Conservation (phyloP, 495 filamentous ascomycete genomes). For the Astrothelium macrocarpum region DNA sequence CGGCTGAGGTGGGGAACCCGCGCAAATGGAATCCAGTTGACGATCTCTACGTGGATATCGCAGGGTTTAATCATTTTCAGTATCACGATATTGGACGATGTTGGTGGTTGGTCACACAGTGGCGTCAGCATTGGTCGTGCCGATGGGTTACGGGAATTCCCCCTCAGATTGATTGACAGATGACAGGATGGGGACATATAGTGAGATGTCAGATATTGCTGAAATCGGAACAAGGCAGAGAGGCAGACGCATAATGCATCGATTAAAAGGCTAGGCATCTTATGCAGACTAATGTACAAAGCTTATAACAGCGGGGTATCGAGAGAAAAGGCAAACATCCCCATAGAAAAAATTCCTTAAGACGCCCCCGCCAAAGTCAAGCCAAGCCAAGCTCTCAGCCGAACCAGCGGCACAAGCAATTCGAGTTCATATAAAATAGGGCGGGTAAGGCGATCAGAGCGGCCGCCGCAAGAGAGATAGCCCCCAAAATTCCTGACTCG, state of each 20-base stretch:
- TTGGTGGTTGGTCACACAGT: not conserved
- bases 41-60: not conserved
- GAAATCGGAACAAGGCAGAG: not conserved
- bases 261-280: not conserved
- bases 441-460: not conserved
- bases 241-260: not conserved
- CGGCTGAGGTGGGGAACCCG: not conserved
- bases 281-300: not conserved
- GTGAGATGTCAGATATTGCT: not conserved
- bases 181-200: not conserved
- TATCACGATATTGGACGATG: not conserved
- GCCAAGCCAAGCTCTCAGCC: too few species aligned
- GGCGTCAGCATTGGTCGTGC: not conserved
- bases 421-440: not conserved
- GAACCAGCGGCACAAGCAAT: not conserved
- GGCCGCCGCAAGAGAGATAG: not conserved
- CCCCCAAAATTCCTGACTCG: not conserved
- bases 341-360: not conserved
- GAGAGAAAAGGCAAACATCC: not conserved
- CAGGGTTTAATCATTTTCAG: not conserved
- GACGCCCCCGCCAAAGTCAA: too few species aligned
- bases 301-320: constrained; percentile 3
- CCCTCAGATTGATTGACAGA: not conserved
- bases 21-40: not conserved
- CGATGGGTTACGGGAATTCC: not conserved